A percentile compares a stretch with the other conserved stretches of the same genome.
Evolutionary conservation across 495 filamentous ascomycete genomes (phyloP).

Genomic region (Aspergillus conjunctus): DNA sequence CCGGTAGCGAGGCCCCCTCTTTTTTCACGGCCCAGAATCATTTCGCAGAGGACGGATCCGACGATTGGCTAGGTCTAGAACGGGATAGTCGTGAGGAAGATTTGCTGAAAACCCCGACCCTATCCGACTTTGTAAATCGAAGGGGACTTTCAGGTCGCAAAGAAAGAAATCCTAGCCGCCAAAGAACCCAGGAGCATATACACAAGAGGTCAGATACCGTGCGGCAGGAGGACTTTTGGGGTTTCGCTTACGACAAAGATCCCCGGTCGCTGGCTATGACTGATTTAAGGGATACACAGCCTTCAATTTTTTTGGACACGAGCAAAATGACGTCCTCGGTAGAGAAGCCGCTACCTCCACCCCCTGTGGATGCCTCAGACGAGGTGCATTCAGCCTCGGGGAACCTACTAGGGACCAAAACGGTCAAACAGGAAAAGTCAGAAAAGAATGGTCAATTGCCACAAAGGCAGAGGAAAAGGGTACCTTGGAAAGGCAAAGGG

Average conservation of each 20-base stretch:
- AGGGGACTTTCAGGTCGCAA: slow-evolving; percentile 22
- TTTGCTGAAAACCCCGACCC: slow-evolving; percentile 46
- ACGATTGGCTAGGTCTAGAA: slow-evolving; percentile 51
- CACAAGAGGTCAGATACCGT: slow-evolving; percentile 66
- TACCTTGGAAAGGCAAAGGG: slow-evolving; percentile 70
- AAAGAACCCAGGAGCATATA: slow-evolving; percentile 46
- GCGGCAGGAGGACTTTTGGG: slow-evolving; percentile 59
- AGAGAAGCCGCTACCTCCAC: slow-evolving; percentile 54
- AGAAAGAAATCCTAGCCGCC: slow-evolving; percentile 31
- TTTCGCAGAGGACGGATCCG: slow-evolving; percentile 46
- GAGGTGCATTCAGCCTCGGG: slow-evolving; percentile 12
- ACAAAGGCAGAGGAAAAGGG: slow-evolving; percentile 44
- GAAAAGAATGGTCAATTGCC: slow-evolving; percentile 24
- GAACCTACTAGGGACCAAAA: slow-evolving; percentile 17
- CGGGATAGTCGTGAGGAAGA: slow-evolving; percentile 44
- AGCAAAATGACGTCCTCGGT: slow-evolving; percentile 24
- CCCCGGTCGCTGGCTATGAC: slow-evolving; percentile 39
- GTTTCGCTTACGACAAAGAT: slow-evolving; percentile 50
- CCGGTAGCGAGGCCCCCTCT: slow-evolving; percentile 54
- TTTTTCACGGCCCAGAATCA: slow-evolving; percentile 48
- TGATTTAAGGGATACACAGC: slow-evolving; percentile 34
- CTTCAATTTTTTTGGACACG: slow-evolving; percentile 24
- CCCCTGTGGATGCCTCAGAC: slow-evolving; percentile 37
- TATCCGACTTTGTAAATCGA: slow-evolving; percentile 43
- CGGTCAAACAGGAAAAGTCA: slow-evolving; percentile 20